These are phyloP conservation scores for Zygoascus hellenicus DNA, from an alignment of 1,139 yeast genomes.

Conservation along the genomic window DNA sequence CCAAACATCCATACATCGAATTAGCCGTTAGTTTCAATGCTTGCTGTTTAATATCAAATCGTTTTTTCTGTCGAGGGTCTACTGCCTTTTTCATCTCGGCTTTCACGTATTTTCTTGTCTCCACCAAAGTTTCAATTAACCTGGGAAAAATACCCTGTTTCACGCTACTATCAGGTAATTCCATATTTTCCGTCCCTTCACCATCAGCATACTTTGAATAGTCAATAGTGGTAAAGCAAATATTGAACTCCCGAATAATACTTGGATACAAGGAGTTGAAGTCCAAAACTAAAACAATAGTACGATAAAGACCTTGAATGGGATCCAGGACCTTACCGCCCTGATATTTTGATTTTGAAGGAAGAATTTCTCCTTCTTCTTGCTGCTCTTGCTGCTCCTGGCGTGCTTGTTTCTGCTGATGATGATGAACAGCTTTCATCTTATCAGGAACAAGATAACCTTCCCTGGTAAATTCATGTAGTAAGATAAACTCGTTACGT, in stretches of 20 bases:
- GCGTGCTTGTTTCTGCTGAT: conserved; percentile 28
- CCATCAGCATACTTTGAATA: conserved; percentile 47
- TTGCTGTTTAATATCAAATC: conserved; percentile 89
- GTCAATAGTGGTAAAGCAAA: conserved; percentile 93
- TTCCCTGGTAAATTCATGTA: conserved; percentile 84
- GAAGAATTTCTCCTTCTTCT: conserved; percentile 22
- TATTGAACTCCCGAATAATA: conserved; percentile 93
- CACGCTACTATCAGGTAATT: conserved; percentile 54
- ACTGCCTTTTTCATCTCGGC: conserved; percentile 67
- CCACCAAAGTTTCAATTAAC: conserved; percentile 74
- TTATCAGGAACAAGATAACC: conserved; percentile 70
- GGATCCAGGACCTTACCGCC: conserved; percentile 99
- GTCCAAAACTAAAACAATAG: conserved; percentile 90
- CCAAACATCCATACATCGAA: conserved; percentile 99
- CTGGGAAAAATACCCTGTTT: conserved; percentile 81
- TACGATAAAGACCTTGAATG: conserved; percentile 87
- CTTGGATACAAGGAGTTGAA: conserved; percentile 97
- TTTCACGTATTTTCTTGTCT: conserved; percentile 91
- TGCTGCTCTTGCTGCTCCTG: conserved; percentile 27
- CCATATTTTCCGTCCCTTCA: conserved; percentile 61
- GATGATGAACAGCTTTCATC: conserved; percentile 30
- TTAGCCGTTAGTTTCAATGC: conserved; percentile 96
- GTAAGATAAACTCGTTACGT: conserved; percentile 84
- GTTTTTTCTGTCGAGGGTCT: conserved; percentile 50
- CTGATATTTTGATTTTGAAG: conserved; percentile 51